These are phyloP conservation scores for Yueomyces sinensis DNA, from an alignment of 805 yeast species.

Conservation along the genomic window DNA sequence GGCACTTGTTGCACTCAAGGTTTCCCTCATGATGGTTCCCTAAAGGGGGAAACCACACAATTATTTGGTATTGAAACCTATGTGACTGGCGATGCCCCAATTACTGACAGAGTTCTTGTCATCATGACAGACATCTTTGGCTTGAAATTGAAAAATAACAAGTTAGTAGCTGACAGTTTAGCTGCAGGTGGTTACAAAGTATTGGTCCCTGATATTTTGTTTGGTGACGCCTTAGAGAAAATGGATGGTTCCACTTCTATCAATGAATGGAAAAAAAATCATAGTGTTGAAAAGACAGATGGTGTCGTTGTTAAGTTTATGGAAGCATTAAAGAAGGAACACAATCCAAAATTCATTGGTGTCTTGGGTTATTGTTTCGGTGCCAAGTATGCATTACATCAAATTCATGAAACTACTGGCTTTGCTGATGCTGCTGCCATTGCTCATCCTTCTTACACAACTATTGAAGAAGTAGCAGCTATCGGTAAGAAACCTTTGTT, in stretches of 20 bases:
- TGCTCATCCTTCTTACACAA: slow-evolving; percentile 75
- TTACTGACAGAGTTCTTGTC: slow-evolving; percentile 1
- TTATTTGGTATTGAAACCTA: slow-evolving; percentile 35
- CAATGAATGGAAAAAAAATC: slow-evolving; percentile 40
- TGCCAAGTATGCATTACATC: slow-evolving; percentile 52
- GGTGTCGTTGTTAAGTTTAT: slow-evolving; percentile 39
- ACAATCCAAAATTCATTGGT: slow-evolving; percentile 36
- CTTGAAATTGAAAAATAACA: slow-evolving; percentile 38
- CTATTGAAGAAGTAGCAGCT: slow-evolving; percentile 48
- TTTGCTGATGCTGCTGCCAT: slow-evolving; percentile 48
- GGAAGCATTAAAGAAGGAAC: slow-evolving; percentile 29
- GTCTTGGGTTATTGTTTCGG: slow-evolving; percentile 79
- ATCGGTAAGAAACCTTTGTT: slow-evolving; percentile 46
- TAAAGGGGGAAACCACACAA: slow-evolving; percentile 31
- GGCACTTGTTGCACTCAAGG: slow-evolving; percentile 34
- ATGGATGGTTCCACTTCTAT: slow-evolving; percentile 15
- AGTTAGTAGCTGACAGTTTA: slow-evolving; percentile 53
- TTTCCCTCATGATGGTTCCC: slow-evolving; percentile 36
- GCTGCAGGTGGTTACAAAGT: slow-evolving; percentile 53
- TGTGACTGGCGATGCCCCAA: slow-evolving; percentile 31
- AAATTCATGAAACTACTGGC: slow-evolving; percentile 26
- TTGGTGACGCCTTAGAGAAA: slow-evolving; percentile 31
- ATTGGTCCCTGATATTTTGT: slow-evolving; percentile 62
- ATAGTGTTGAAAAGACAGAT: slow-evolving; percentile 33
- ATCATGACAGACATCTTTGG: slow-evolving; percentile 59